phyloP scores from a whole-genome alignment of 2,329 filamentous ascomycete species.

The Stagonosporopsis chrysanthemi region DNA sequence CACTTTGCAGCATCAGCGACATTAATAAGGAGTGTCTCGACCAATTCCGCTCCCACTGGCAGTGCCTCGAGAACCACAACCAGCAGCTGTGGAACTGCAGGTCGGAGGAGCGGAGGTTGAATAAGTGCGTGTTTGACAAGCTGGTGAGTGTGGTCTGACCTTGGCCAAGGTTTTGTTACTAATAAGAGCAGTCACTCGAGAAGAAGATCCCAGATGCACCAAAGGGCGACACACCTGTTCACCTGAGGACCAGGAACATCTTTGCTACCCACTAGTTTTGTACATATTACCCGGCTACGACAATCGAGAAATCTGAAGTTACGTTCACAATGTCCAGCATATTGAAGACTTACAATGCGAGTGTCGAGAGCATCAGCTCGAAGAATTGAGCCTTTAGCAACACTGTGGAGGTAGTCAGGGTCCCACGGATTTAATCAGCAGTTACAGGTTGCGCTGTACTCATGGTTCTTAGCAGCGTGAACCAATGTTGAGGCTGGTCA shows the following conservation, averaged over 20 bases:
- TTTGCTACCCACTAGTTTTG: slow-evolving; percentile 47
- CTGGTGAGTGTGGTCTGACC: slow-evolving; percentile 71
- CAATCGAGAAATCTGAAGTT: slow-evolving; percentile 25
- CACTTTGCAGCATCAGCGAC: slow-evolving; percentile 76
- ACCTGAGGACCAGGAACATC: slow-evolving; percentile 57
- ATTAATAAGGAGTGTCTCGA: slow-evolving; percentile 93
- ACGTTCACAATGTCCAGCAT: background rate
- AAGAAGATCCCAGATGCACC: slow-evolving; percentile 61
- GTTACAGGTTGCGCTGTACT: background rate
- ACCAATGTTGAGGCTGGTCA: background rate
- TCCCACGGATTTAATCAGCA: too few species aligned
- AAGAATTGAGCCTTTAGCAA: background rate
- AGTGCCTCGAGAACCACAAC: slow-evolving; percentile 96
- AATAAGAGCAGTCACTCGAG: slow-evolving; percentile 55
- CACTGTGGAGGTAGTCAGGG: too few species aligned
- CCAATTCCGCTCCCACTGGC: slow-evolving; percentile 92
- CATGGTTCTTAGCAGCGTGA: background rate
- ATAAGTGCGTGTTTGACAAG: slow-evolving; percentile 95
- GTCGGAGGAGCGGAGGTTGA: slow-evolving; percentile 84
- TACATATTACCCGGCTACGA: slow-evolving; percentile 36
- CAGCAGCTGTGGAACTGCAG: slow-evolving; percentile 97
- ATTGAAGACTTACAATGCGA: background rate
- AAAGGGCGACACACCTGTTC: slow-evolving; percentile 57
- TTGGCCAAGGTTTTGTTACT: background rate
- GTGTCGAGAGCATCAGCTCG: background rate